phyloP scores from a whole-genome alignment of 495 filamentous ascomycete species.

The Lindgomyces ingoldianus region DNA sequence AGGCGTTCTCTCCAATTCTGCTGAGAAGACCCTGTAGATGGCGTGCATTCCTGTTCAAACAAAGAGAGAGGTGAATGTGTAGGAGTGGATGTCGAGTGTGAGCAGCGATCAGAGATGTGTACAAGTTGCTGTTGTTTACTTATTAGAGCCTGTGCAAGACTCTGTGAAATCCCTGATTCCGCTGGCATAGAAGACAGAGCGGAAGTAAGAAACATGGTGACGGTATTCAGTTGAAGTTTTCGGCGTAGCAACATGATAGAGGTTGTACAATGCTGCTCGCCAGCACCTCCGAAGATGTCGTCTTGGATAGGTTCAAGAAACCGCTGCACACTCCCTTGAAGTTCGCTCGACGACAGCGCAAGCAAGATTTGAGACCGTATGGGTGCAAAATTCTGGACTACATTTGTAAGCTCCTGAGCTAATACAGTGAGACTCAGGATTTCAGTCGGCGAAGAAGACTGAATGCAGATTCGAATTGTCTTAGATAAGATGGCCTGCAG shows the following conservation, averaged over 20 bases:
- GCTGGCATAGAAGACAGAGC: constrained; percentile 33
- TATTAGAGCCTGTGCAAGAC: constrained; percentile 19
- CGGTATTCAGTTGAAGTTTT: constrained; percentile 15
- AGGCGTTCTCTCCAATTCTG: constrained; percentile 31
- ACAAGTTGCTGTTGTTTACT: constrained; percentile 16
- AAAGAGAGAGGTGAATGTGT: constrained; percentile 6
- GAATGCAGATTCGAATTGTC: background rate
- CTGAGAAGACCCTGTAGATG: background rate
- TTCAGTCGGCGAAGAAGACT: background rate
- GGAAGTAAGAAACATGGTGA: constrained; percentile 37
- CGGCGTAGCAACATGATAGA: constrained; percentile 7
- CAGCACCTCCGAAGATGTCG: background rate
- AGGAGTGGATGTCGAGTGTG: background rate
- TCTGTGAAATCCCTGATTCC: constrained; percentile 19
- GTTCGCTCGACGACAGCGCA: constrained; percentile 10
- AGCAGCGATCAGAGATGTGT: background rate
- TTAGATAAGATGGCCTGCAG: background rate
- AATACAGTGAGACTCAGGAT: background rate
- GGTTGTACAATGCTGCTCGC: background rate
- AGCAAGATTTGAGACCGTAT: constrained; percentile 7
- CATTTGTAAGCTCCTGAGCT: constrained; percentile 2
- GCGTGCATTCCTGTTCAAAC: constrained; percentile 30
- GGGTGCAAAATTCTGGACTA: background rate
- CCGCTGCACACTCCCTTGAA: background rate
- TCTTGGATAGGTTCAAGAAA: constrained; percentile 7